Base-by-base conservation (phyloP, 352 stramenopile genomes). In the Phytophthora litchii region DNA sequence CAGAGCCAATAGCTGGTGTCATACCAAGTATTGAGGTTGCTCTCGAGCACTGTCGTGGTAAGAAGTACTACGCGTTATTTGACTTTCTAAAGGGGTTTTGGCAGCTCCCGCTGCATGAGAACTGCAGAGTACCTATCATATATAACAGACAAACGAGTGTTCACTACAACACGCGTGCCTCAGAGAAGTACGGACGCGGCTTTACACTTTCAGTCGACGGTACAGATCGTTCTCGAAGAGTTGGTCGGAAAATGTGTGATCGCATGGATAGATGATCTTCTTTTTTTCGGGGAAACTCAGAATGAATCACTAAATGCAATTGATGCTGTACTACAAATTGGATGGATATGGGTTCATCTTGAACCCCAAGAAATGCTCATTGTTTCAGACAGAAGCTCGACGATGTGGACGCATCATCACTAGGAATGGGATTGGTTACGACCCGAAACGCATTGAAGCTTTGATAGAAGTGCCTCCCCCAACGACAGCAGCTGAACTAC, bases 181-280 rank as follows among this genome's bases (percentile, higher is more conserved):
- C 50, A 59, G 31, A 48, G 54, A 5, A 37, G 41, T 13, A 55
- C 12, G 3, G 53, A 66, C 10, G 31, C 35, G 11, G 62, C 43
- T 3, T 17, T 64, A 0, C 25, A 62, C 42, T 61, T 70, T 13
- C 52, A 73, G 7, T 44, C 37, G 1, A 68, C 48, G 5, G 57
- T 64, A 0, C 17, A 76, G 10, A 23, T 25, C 2, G 43, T 54
- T 0, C 20, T n/a, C n/a, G n/a, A n/a, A n/a, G n/a, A n/a, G n/a
- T 69, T 2, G 31, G n/a, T 3, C 13, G 37, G 5, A 23, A 46
- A 57, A 11, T 41, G 36, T 12, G 35, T 58, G 7, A 2, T 72
- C 9, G 51, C 72, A 0, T 75, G 66, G 60, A 71, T 71, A 11
- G 66, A 75, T 31, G 66, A 75, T 44, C 20, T 68, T 17, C 25